Evolutionary conservation across 768 basidiomycete species (phyloP), one percentile per base, ranked within the genome.

Genomic region (Pleurotus djamor): DNA sequence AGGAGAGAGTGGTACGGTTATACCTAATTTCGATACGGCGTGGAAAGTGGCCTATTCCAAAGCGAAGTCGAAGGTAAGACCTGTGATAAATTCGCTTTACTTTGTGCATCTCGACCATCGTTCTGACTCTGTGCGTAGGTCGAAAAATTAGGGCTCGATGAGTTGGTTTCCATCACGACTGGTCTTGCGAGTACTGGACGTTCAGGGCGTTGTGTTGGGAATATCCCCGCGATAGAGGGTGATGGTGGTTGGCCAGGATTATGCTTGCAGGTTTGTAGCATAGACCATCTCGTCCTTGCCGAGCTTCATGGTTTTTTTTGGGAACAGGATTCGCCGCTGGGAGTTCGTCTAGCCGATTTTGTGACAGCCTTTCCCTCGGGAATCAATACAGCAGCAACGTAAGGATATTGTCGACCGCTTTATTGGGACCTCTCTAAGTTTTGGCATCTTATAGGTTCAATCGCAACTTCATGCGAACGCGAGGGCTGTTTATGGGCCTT

Each of bases 401-500:
- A 66, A 63, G 83, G 16, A 12, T 2, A 28, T 28, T 28, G 21
- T 47, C 45, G 45, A 17, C n/a, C 41, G 4, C 12, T 4, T n/a
- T 47, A 2, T 10, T 16, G 13, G 14, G 45, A 4, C 45, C 4
- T 47, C 2, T 17, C 45, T 3, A 28, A 28, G 38, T 1, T 41
- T n/a, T 1, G 14, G 45, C 8, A 28, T 10, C 10, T 33, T n/a
- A 28, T 56, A 16, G 45, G 5, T 50, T 50, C 49, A 50, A 50
- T 16, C 91, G 89, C 47, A 77, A 79, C 9, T 77, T 96, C 35
- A 86, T 96, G 59, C 89, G 93, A 55, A 72, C 75, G 14, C 86
- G 94, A 28, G 94, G 91, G 2, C 67, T 83, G 4, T 86, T 82
- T 43, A 89, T 97, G 84, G 95, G 94, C 17, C 66, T 78, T 57